Base-by-base conservation (phyloP, 352 stramenopile genomes). In the Phytophthora pluvialis region DNA sequence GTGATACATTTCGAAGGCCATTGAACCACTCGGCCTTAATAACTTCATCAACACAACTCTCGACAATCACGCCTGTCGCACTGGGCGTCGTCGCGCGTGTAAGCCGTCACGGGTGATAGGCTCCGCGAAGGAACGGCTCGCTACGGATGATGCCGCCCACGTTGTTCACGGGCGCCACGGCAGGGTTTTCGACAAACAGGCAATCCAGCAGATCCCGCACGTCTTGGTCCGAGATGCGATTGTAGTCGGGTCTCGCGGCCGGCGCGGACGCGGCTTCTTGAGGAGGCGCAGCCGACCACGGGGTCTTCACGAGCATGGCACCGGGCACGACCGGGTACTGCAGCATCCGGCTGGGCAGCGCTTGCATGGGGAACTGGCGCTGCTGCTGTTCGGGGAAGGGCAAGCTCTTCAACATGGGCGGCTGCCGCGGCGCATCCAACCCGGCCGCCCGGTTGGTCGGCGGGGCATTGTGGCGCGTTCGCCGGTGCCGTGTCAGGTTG, bases 401-500 rank as follows among this genome's bases (percentile, higher is more conserved):
- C 13, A 73, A 42, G 33, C 38, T 67, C 38, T 66, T 70, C 28
- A 68, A 39, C 46, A 72, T 62, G 12, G 38, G 58, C 16, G 60
- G 57, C 29, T 68, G 67, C 13, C 63, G 32, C 40, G 49, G 46
- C 0, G 25, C 10, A 11, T 62, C 56, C 31, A 64, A 51, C 28
- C 33, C 43, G 10, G 45, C 15, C 12, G 45, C 28, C 8, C 54
- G 60, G 29, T 57, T 45, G 21, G 5, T 13, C 15, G 60, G 60
- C 1, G 54, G 54, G 1, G 50, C 46, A 54, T 74, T 75, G 67
- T 84, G 79, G 42, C 83, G 75, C 42, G 74, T 78, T 53, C 80
- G 81, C 53, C 80, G 72, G 45, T 89, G 80, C 12, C 78, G 77
- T 2, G 80, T 86, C 46, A 89, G 60, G 56, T 89, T 89, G 5